Base-by-base conservation (phyloP, 257 asterid genomes). In the Fraxinus pennsylvanica region DNA sequence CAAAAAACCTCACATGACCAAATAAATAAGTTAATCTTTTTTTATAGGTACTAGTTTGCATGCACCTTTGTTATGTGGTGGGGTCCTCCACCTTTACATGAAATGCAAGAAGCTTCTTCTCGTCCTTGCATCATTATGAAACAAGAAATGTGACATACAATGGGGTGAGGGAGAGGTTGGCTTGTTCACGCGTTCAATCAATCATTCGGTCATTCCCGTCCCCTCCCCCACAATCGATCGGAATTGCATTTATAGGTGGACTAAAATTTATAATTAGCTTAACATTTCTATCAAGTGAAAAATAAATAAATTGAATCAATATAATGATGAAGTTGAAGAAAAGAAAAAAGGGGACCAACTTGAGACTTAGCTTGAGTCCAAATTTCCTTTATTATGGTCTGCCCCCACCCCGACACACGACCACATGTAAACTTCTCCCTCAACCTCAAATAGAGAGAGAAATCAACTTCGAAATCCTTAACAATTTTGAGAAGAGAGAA, bases 31-130 rank as follows among this genome's bases (percentile, higher is more conserved):
- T 10, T 43, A 17, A 41, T 43, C 52, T 12, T 13, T 43, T 43
- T 43, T 39, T 2, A 39, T 9, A 78, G 81, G 79, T 33, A 35
- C 29, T 50, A 68, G 86, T 77, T 65, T 71, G 82, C 35, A 57
- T 82, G 83, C 76, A 78, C 27, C 83, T 39, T 14, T 82, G 43
- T 81, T 86, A 83, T 85, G 79, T 73, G 85, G 87, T 80, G 87
- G 85, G 86, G 80, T 68, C 85, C 82, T 66, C 39, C 19, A 50
- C 30, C 67, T 81, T 43, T 72, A 80, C 76, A 67, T 69, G 67
- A 25, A 57, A 6, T 33, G 36, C 4, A 52, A 54, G 73, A 79
- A 77, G 45, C 75, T 77, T 77, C 79, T 68, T 80, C 76, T 69
- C 80, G 78, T 68, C 85, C 83, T 72, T 74, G 57, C 76, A 52